Evolutionary conservation across 192 early-diverging fungal genomes (phyloP).

Genomic region (Rhizophagus prolifer): DNA sequence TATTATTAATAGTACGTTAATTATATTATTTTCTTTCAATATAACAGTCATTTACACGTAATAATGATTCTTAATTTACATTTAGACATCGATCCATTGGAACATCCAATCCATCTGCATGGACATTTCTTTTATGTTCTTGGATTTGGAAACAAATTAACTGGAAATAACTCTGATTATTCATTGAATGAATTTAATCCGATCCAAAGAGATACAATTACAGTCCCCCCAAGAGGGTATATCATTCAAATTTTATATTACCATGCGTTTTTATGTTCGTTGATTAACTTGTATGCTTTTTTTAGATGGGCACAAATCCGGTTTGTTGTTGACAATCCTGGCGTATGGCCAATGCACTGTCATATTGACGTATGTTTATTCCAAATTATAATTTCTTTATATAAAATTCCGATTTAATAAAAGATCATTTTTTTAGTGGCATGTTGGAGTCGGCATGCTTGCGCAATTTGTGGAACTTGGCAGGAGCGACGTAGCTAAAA

Average conservation of each 20-base stretch:
- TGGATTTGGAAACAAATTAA: conserved; percentile 37
- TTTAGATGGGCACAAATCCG: conserved; percentile 32
- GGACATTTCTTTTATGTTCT: conserved; percentile 69
- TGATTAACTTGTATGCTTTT: not conserved
- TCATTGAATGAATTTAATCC: conserved; percentile 43
- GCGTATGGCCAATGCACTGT: conserved; percentile 45
- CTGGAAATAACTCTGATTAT: not conserved
- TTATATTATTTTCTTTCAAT: conserved; percentile 37
- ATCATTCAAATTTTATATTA: not conserved
- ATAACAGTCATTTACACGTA: conserved; percentile 52
- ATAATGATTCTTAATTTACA: conserved; percentile 58
- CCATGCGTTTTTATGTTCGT: not conserved
- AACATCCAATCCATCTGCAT: conserved; percentile 70
- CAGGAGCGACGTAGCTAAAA: too few species aligned
- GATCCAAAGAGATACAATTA: conserved; percentile 63
- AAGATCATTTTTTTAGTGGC: conserved; percentile 34
- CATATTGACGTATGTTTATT: conserved; percentile 60
- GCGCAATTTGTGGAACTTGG: conserved; percentile 40
- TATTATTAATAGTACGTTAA: conserved; percentile 10
- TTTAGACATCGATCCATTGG: conserved; percentile 46
- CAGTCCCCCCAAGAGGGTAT: conserved; percentile 42
- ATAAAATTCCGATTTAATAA: not conserved
- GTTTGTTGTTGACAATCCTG: conserved; percentile 41
- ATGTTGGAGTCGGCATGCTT: conserved; percentile 43
- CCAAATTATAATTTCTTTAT: not conserved